Percentiles rank a stretch among this genome's conserved stretches.
Evolutionary conservation across 2,329 filamentous ascomycete species (phyloP).

Genomic region (Fusarium mundagurra): DNA sequence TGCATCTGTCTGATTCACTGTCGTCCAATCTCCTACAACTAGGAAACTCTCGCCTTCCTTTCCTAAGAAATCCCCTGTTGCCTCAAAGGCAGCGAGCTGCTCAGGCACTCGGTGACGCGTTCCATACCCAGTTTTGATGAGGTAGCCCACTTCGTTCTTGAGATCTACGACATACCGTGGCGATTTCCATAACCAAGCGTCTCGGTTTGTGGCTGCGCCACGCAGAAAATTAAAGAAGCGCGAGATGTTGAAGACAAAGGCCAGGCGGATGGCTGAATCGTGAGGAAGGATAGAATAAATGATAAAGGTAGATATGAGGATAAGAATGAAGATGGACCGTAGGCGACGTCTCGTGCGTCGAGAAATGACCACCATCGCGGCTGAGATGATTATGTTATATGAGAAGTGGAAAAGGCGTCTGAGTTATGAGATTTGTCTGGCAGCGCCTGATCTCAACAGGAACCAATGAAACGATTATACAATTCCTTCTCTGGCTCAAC

Average conservation of each 20-base stretch:
- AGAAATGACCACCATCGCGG: conserved; percentile 35
- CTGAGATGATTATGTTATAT: background rate
- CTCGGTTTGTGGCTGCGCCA: conserved; percentile 44
- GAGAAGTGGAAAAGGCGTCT: background rate
- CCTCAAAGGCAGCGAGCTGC: conserved; percentile 56
- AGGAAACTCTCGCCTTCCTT: conserved; percentile 55
- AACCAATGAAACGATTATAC: background rate
- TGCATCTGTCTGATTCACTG: conserved; percentile 47
- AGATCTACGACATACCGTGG: conserved; percentile 57
- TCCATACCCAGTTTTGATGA: conserved; percentile 67
- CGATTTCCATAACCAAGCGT: conserved; percentile 53
- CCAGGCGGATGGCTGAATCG: conserved; percentile 47
- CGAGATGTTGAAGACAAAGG: conserved; percentile 47
- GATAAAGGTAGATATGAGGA: conserved; percentile 40
- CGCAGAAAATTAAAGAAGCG: conserved; percentile 47
- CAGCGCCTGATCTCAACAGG: conserved; percentile 2
- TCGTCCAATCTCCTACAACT: conserved; percentile 62
- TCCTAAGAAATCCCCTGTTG: conserved; percentile 47
- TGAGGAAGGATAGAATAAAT: conserved; percentile 46
- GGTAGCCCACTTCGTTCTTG: conserved; percentile 58
- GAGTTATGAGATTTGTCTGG: conserved; percentile 1
- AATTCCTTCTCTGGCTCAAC: background rate
- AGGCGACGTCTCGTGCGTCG: conserved; percentile 46
- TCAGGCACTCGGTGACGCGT: conserved; percentile 59
- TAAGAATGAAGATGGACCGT: conserved; percentile 30